Base-by-base conservation (phyloP, 1,139 yeast species). In the Yamadazyma epiphylla region DNA sequence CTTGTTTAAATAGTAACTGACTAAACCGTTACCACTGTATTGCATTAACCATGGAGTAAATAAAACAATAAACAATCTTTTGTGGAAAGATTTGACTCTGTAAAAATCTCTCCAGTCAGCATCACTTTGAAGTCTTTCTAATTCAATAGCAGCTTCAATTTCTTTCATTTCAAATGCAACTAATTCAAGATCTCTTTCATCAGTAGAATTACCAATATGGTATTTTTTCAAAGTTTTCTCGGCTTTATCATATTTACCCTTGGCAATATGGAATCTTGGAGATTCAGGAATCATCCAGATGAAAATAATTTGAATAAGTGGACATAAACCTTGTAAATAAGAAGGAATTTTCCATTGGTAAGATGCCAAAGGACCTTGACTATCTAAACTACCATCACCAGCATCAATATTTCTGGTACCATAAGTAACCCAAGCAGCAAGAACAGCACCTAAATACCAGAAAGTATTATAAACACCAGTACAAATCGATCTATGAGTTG, bases 401-500 rank as follows among this genome's bases (percentile, higher is more conserved):
- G 32, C 28, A 14, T 41, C 30, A 10, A 64, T 40, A 11, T 49
- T 46, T 35, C 63, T 56, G 11, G 75, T 62, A 29, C 77, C 78
- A 38, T 60, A 70, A 3, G 76, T 63, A 22, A 69, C 60, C 71
- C 77, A 65, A 2, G 82, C 73, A 5, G 80, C 80, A 28, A 76
- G 43, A 22, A 70, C 50, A 7, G 80, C 72, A 25, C 82, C 82
- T 27, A 73, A 43, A 65, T 51, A 61, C 70, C 74, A 70, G 53
- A 49, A 78, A 44, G 28, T 69, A 55, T 70, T 72, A 48, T 65
- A 74, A 28, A 62, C 50, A 15, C 72, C 56, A 16, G 79, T 71
- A 20, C 60, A 46, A 15, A 58, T 55, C 13, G 64, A 65, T 48
- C 82, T 58, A 39, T 68, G 74, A 13, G 68, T 64, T 16, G 75